These are phyloP conservation scores for Yarrowia keelungensis DNA, from an alignment of 805 yeast species.

Conservation along the genomic window DNA sequence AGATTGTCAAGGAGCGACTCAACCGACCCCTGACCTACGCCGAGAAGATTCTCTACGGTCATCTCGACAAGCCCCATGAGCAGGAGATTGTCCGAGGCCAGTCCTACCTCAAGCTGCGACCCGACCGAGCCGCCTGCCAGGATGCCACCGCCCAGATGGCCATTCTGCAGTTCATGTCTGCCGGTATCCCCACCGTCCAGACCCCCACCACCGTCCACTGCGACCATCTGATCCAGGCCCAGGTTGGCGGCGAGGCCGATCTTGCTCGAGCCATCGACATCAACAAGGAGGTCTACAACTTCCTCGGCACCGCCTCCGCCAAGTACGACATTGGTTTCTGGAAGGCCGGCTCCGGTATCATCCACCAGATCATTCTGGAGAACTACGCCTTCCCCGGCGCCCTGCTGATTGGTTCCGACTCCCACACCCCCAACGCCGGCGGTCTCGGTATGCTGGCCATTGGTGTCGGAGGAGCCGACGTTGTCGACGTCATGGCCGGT, in stretches of 20 bases:
- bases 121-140: constrained; percentile 98
- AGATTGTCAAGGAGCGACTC: constrained; percentile 81
- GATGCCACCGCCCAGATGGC: constrained; percentile 99
- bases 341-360: constrained; percentile 99
- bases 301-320: constrained; percentile 86
- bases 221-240: constrained; percentile 97
- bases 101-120: constrained; percentile 90
- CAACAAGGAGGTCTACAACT: constrained; percentile 94
- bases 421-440: constrained; percentile 98
- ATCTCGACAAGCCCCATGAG: constrained; percentile 89
- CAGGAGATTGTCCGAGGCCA: constrained; percentile 86
- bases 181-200: constrained; percentile 88
- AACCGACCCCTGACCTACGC: constrained; percentile 92
- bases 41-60: constrained; percentile 94
- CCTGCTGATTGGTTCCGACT: constrained; percentile 94
- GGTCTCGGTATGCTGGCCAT: constrained; percentile 97
- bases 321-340: constrained; percentile 97
- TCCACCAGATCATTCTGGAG: constrained; percentile 95
- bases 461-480: constrained; percentile 99
- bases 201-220: constrained; percentile 97
- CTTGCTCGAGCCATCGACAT: constrained; percentile 83
- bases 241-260: constrained; percentile 86
- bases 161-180: constrained; percentile 92
- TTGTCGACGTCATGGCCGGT: constrained; percentile 94
- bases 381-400: constrained; percentile 98